Evolutionary conservation across 495 filamentous ascomycete genomes (phyloP).

Genomic region (Bacidia gigantensis): DNA sequence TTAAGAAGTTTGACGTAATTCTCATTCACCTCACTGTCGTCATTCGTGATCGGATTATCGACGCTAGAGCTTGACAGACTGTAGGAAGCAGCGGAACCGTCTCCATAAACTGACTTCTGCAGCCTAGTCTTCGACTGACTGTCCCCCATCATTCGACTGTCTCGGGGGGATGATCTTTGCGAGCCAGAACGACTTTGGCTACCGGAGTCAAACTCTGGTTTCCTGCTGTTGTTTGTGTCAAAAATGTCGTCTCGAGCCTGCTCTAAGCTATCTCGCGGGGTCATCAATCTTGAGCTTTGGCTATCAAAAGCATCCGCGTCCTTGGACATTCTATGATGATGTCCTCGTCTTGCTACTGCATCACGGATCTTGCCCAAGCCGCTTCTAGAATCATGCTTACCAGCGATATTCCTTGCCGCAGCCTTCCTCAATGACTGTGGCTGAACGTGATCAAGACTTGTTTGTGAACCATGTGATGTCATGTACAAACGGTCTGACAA

Average conservation of each 20-base stretch:
- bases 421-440: conserved; percentile 52
- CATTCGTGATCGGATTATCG: neutral
- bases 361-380: conserved; percentile 76
- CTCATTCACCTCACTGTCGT: neutral
- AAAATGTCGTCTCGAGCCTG: neutral
- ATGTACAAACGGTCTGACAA: conserved; percentile 8
- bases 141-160: conserved; percentile 6
- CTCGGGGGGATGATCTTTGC: conserved; percentile 6
- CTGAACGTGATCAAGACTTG: conserved; percentile 29
- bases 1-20: conserved; percentile 1
- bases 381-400: conserved; percentile 66
- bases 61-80: conserved; percentile 12
- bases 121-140: neutral
- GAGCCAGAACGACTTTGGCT: conserved; percentile 8
- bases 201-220: neutral
- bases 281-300: conserved; percentile 12
- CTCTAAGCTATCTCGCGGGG: neutral
- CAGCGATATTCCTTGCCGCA: conserved; percentile 67
- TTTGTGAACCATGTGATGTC: conserved; percentile 12
- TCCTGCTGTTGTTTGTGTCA: neutral
- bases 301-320: conserved; percentile 21
- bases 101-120: neutral
- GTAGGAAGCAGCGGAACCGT: neutral
- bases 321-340: conserved; percentile 32
- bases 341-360: conserved; percentile 45